Percentiles rank a stretch among this genome's conserved stretches.
These are phyloP conservation scores for Pythium chondricola DNA, from an alignment of 352 stramenopile species.

Conservation along the genomic window DNA sequence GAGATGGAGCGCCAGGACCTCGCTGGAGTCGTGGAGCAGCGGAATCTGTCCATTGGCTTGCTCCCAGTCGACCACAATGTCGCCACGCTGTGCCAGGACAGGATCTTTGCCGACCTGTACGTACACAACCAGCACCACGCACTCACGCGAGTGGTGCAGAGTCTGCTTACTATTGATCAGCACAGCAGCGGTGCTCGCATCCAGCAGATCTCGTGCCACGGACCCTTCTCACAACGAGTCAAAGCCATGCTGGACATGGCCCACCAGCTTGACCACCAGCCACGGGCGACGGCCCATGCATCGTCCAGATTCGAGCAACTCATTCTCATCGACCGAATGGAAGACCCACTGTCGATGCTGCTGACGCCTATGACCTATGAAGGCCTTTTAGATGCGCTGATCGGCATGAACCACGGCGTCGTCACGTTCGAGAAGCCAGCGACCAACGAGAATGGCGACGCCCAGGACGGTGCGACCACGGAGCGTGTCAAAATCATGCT, in stretches of 20 bases:
- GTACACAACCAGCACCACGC: slow-evolving; percentile 50
- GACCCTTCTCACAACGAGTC: slow-evolving; percentile 44
- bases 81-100: slow-evolving; percentile 53
- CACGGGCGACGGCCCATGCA: not conserved
- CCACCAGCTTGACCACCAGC: slow-evolving; percentile 29
- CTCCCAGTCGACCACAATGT: slow-evolving; percentile 55
- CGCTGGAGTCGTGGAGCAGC: slow-evolving; percentile 40
- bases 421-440: slow-evolving; percentile 47
- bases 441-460: not conserved
- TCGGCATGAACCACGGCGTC: slow-evolving; percentile 69
- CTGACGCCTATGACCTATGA: slow-evolving; percentile 84
- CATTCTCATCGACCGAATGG: slow-evolving; percentile 68
- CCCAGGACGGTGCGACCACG: not conserved
- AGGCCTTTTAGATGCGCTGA: slow-evolving; percentile 60
- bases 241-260: slow-evolving; percentile 60
- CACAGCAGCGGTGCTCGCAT: slow-evolving; percentile 23
- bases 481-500: slow-evolving; percentile 48
- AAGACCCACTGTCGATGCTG: slow-evolving; percentile 77
- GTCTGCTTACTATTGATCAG: slow-evolving; percentile 48
- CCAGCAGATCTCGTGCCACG: slow-evolving; percentile 36
- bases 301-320: slow-evolving; percentile 37
- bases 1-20: slow-evolving; percentile 77
- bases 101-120: slow-evolving; percentile 64
- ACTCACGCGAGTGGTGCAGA: slow-evolving; percentile 60
- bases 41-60: slow-evolving; percentile 47